Conservation (phyloP, 768 basidiomycete species). For the Kwoniella dendrophila region DNA sequence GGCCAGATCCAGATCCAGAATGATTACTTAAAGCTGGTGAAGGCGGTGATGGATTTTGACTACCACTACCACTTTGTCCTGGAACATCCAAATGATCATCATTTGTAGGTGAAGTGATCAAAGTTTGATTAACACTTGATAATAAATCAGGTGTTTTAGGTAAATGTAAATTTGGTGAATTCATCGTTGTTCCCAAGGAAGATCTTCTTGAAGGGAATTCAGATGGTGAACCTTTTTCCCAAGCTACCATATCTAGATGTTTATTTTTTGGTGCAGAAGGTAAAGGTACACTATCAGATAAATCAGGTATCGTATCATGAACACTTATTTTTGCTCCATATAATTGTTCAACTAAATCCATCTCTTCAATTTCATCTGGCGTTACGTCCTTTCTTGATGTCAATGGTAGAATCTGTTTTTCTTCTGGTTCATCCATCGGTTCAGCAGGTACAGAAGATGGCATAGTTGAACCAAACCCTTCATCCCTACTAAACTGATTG, state of each 20-base stretch:
- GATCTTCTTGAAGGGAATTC: constrained; percentile 21
- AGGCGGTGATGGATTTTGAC: not conserved
- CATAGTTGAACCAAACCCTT: constrained; percentile 40
- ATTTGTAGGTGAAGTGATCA: constrained; percentile 6
- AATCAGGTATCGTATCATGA: constrained; percentile 69
- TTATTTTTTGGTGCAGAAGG: constrained; percentile 83
- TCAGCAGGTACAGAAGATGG: constrained; percentile 28
- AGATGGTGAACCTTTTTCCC: constrained; percentile 57
- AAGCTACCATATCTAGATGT: constrained; percentile 80
- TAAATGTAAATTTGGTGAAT: constrained; percentile 3
- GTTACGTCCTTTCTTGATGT: constrained; percentile 9
- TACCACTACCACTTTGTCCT: too few species aligned
- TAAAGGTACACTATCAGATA: constrained; percentile 81
- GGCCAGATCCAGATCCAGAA: too few species aligned
- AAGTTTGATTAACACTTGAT: constrained; percentile 4
- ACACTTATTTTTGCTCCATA: constrained; percentile 79
- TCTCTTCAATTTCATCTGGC: constrained; percentile 72
- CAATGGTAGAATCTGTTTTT: not conserved
- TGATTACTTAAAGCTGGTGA: not conserved
- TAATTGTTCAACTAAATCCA: constrained; percentile 94
- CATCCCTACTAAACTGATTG: constrained; percentile 4
- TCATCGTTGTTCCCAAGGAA: constrained; percentile 1
- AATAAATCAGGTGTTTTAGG: constrained; percentile 20
- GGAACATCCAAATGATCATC: constrained; percentile 4
- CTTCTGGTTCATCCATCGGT: not conserved